Conservation (phyloP, 495 filamentous ascomycete genomes). For the Cryomyces antarcticus region DNA sequence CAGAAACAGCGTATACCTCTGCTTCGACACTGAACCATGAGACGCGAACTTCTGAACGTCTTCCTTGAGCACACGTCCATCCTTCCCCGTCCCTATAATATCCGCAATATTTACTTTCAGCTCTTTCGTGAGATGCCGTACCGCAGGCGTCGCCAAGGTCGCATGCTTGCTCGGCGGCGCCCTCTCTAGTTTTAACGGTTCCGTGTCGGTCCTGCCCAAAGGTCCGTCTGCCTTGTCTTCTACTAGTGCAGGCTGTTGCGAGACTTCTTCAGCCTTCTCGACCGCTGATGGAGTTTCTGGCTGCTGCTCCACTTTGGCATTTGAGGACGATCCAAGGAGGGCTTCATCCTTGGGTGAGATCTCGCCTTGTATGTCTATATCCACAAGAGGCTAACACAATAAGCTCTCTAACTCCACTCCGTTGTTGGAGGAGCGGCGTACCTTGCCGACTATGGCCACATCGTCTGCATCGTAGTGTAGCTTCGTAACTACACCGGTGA, state of each 20-base stretch:
- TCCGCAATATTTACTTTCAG: slow-evolving; percentile 54
- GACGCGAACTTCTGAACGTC: slow-evolving; percentile 56
- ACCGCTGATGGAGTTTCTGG: background rate
- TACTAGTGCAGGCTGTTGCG: background rate
- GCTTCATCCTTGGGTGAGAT: slow-evolving; percentile 35
- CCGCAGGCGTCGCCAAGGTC: slow-evolving; percentile 74
- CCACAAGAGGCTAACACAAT: slow-evolving; percentile 39
- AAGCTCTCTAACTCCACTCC: background rate
- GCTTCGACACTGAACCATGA: slow-evolving; percentile 12
- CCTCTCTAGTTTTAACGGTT: background rate
- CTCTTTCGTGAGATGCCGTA: slow-evolving; percentile 69
- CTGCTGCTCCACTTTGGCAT: background rate
- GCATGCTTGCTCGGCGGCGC: slow-evolving; percentile 29
- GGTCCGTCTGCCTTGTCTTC: background rate
- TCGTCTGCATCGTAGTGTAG: slow-evolving; percentile 90
- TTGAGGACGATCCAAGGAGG: slow-evolving; percentile 1
- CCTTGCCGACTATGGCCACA: slow-evolving; percentile 75
- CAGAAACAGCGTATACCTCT: slow-evolving; percentile 15
- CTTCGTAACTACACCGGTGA: slow-evolving; percentile 89
- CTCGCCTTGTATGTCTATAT: slow-evolving; percentile 52
- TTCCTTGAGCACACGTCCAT: slow-evolving; percentile 81
- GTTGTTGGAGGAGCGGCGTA: background rate
- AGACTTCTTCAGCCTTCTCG: background rate
- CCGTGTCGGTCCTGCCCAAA: background rate
- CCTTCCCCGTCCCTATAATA: slow-evolving; percentile 69